These are phyloP conservation scores for Fonsecaea monophora DNA, from an alignment of 2,329 filamentous ascomycete genomes.

Conservation along the genomic window DNA sequence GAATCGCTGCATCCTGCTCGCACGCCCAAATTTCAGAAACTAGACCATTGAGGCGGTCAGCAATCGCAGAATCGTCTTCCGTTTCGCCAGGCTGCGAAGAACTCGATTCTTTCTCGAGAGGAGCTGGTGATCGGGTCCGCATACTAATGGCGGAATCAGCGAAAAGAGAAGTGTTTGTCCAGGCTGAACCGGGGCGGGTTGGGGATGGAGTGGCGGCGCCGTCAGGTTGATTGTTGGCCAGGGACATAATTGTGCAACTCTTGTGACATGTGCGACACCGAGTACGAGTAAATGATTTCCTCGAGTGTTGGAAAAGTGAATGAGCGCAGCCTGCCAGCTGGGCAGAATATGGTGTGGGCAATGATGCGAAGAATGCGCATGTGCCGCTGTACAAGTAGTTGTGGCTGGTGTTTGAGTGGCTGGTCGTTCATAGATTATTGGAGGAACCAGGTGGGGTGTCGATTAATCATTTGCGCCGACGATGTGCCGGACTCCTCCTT, in stretches of 20 bases:
- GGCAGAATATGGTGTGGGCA: constrained; percentile 9
- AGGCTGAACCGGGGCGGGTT: constrained; percentile 34
- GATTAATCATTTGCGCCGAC: background rate
- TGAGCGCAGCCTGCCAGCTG: constrained; percentile 16
- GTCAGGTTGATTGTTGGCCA: constrained; percentile 13
- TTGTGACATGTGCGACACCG: constrained; percentile 16
- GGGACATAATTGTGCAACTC: constrained; percentile 12
- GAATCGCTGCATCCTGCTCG: constrained; percentile 34
- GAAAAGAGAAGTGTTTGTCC: constrained; percentile 39
- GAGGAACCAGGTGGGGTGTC: background rate
- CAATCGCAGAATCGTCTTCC: constrained; percentile 13
- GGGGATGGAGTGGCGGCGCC: constrained; percentile 15
- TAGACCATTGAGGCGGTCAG: constrained; percentile 34
- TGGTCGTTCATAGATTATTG: constrained; percentile 3
- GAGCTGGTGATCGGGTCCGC: constrained; percentile 33
- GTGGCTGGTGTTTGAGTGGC: constrained; percentile 20
- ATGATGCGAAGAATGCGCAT: background rate
- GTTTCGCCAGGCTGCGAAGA: constrained; percentile 17
- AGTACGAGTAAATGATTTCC: background rate
- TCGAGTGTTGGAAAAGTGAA: background rate
- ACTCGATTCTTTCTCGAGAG: constrained; percentile 24
- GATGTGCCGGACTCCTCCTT: constrained; percentile 4
- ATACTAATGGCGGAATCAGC: constrained; percentile 43
- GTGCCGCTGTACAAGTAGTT: background rate
- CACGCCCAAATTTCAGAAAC: constrained; percentile 35